Base-by-base conservation (phyloP, 805 yeast genomes). In the Isabelozyma pseudorhagii region DNA sequence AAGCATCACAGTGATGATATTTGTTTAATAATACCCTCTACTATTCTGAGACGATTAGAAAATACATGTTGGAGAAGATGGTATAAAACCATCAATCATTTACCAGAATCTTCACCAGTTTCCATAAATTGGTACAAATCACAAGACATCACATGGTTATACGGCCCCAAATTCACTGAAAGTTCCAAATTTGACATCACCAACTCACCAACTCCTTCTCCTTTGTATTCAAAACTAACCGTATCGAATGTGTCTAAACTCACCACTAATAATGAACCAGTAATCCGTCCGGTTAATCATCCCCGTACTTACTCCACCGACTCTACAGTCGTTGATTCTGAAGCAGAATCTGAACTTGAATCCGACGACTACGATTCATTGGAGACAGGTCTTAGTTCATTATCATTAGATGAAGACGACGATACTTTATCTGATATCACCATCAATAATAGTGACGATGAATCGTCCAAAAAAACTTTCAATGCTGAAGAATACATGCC, bases 121-220 rank as follows among this genome's bases (percentile, higher is more conserved):
- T 52, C 53, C 36, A 79, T 80, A 40, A 80, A 80, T 60, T 80
- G 85, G 85, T 72, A 69, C 55, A 80, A 80, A 57, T 72, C 67
- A 49, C 77, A 78, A 50, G 85, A 80, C 56, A 72, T 78, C 44
- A 80, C 83, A 4, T 79, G 80, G 69, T 67, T 80, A 45, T 80
- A 75, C 55, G 85, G 84, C 0, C 84, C 85, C 17, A 67, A 68
- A 49, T 62, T 61, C 49, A 46, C 41, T 31, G 41, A 41, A 9
- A 42, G n/a, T 5, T 27, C 44, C 14, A 39, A 21, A 39, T 47
- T 43, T 38, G 43, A 41, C 5, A n/a, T 39, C 7, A 25, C 34
- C n/a, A 38, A 13, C 10, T 27, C 31, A n/a, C 8, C 29, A 40
- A 34, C 31, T 31, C 46, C 46, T 34, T 34, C 40, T 4, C 40